Evolutionary conservation across 768 basidiomycete species (phyloP).

Genomic region (Pleurotus tuoliensis): DNA sequence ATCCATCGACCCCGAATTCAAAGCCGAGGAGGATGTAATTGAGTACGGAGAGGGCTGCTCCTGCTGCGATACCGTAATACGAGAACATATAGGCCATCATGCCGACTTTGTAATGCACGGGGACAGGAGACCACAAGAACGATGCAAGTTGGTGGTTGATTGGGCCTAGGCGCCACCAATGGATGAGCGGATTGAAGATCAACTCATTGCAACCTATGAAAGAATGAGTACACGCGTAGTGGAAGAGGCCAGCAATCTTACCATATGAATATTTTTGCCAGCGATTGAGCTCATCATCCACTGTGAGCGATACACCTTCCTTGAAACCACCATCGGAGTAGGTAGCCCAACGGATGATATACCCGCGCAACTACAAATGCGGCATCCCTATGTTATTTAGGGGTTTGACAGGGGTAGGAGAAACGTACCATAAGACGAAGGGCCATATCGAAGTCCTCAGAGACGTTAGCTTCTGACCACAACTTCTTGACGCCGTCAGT

Average conservation of each 20-base stretch:
- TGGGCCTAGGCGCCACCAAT: conserved; percentile 78
- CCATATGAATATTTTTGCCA: conserved; percentile 91
- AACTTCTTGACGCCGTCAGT: conserved; percentile 66
- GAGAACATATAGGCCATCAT: conserved; percentile 74
- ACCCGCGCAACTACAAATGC: conserved; percentile 47
- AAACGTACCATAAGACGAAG: conserved; percentile 48
- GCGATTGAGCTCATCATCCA: conserved; percentile 85
- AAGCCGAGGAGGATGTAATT: conserved; percentile 72
- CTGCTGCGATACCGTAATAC: conserved; percentile 57
- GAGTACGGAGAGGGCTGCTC: conserved; percentile 56
- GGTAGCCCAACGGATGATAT: conserved; percentile 81
- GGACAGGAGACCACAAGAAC: conserved; percentile 75
- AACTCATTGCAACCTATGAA: conserved; percentile 65
- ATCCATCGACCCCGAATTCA: conserved; percentile 60
- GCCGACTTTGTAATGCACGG: conserved; percentile 79
- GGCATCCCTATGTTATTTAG: not conserved
- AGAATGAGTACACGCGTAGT: not conserved
- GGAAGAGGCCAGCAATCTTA: conserved; percentile 19
- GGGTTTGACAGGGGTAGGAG: not conserved
- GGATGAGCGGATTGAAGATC: conserved; percentile 77
- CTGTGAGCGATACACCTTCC: conserved; percentile 87
- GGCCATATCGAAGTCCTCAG: conserved; percentile 84
- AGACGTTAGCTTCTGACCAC: conserved; percentile 81
- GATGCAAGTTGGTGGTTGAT: conserved; percentile 76
- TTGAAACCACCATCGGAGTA: conserved; percentile 85